Conservation (phyloP, 2,329 filamentous ascomycete species). For the Huntiella omanensis region DNA sequence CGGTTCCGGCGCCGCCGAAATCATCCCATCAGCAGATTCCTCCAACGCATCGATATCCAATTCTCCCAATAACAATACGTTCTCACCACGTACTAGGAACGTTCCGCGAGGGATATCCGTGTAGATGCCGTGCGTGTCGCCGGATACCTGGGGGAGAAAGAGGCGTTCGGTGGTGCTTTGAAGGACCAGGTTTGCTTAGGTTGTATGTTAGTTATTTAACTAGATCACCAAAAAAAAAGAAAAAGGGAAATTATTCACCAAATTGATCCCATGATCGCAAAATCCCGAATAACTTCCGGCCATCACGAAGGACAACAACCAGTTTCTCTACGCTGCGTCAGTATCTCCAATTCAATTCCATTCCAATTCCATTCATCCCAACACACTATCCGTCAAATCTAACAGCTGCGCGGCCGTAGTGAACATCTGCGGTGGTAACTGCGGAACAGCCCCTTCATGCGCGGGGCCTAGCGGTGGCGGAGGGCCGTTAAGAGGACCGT, state of each 20-base stretch:
- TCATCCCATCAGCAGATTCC: slow-evolving; percentile 51
- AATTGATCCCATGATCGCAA: slow-evolving; percentile 96
- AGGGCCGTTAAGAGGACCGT: too few species aligned
- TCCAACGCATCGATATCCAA: slow-evolving; percentile 96
- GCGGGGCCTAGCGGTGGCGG: background rate
- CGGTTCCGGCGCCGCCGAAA: slow-evolving; percentile 46
- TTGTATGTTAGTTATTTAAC: background rate
- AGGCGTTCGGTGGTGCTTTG: slow-evolving; percentile 84
- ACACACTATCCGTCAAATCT: slow-evolving; percentile 90
- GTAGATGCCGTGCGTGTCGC: slow-evolving; percentile 36
- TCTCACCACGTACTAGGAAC: slow-evolving; percentile 87
- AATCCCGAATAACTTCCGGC: slow-evolving; percentile 82
- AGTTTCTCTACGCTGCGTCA: slow-evolving; percentile 57
- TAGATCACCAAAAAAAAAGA: background rate
- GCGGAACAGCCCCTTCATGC: slow-evolving; percentile 23
- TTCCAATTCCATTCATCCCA: background rate
- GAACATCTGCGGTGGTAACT: slow-evolving; percentile 90
- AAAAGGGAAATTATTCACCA: slow-evolving; percentile 37
- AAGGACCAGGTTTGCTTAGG: slow-evolving; percentile 74
- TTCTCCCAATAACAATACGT: slow-evolving; percentile 87
- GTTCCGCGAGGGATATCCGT: slow-evolving; percentile 73
- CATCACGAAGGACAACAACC: slow-evolving; percentile 76
- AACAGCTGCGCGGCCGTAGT: slow-evolving; percentile 90
- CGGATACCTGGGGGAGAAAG: slow-evolving; percentile 38
- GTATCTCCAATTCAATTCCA: too few species aligned